Conservation (phyloP, 805 yeast species). For the Pichia phayaonensis region DNA sequence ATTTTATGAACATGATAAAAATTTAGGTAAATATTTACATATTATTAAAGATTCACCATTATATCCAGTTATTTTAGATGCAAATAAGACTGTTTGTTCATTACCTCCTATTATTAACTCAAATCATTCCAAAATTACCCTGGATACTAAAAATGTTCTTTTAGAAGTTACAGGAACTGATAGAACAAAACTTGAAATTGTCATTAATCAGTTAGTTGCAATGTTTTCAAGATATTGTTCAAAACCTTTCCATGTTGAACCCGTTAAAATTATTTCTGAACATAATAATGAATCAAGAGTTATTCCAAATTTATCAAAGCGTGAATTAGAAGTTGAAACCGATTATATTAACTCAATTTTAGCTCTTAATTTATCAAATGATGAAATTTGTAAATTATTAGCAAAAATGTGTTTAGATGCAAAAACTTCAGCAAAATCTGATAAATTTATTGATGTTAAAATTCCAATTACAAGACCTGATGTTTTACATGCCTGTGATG, state of each 20-base stretch:
- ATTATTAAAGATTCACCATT: constrained; percentile 84
- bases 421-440: constrained; percentile 37
- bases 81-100: constrained; percentile 71
- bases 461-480: constrained; percentile 96
- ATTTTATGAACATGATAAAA: constrained; percentile 84
- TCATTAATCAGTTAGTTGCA: constrained; percentile 84
- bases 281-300: constrained; percentile 72
- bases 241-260: constrained; percentile 81
- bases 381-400: constrained; percentile 61
- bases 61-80: constrained; percentile 83
- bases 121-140: constrained; percentile 77
- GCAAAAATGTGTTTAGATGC: constrained; percentile 78
- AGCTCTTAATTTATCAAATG: constrained; percentile 68
- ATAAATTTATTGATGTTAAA: constrained; percentile 50
- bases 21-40: constrained; percentile 80
- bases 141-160: constrained; percentile 80
- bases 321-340: constrained; percentile 65
- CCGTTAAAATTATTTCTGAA: constrained; percentile 74
- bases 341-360: constrained; percentile 86
- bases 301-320: constrained; percentile 65
- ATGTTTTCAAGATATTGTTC: constrained; percentile 89
- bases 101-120: constrained; percentile 97
- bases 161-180: constrained; percentile 95
- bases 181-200: constrained; percentile 88
- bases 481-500: constrained; percentile 92